A percentile compares a stretch with the other conserved stretches of the same genome.
These are phyloP conservation scores for Aphanoascus verrucosus DNA, from an alignment of 2,329 filamentous ascomycete genomes.

Conservation along the genomic window DNA sequence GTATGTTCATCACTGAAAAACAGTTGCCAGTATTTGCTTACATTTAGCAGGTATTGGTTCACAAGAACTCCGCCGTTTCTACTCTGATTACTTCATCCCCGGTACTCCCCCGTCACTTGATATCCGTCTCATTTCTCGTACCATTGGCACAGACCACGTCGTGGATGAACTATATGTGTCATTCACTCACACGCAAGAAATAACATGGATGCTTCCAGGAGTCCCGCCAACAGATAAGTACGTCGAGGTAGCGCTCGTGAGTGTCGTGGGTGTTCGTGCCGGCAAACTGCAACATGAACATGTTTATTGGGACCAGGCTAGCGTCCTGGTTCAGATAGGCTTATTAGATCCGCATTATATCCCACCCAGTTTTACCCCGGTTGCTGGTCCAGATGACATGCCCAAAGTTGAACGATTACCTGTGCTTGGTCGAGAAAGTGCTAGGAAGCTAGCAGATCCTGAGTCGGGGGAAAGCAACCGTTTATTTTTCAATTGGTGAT, in stretches of 20 bases:
- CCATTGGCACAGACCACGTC: slow-evolving; percentile 47
- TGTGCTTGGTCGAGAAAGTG: slow-evolving; percentile 28
- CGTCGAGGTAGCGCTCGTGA: slow-evolving; percentile 48
- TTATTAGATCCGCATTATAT: slow-evolving; percentile 46
- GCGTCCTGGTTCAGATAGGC: slow-evolving; percentile 49
- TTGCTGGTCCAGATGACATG: slow-evolving; percentile 9
- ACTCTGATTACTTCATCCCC: slow-evolving; percentile 46
- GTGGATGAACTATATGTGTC: slow-evolving; percentile 50
- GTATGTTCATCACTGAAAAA: slow-evolving; percentile 21
- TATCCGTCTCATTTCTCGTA: slow-evolving; percentile 47
- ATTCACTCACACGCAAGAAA: slow-evolving; percentile 46
- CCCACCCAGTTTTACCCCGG: slow-evolving; percentile 33
- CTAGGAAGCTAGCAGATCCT: slow-evolving; percentile 24
- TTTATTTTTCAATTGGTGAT: slow-evolving; percentile 3
- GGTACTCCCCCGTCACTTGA: slow-evolving; percentile 42
- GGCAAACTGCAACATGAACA: slow-evolving; percentile 45
- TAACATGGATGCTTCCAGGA: slow-evolving; percentile 51
- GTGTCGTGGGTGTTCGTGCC: slow-evolving; percentile 44
- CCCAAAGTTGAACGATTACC: slow-evolving; percentile 24
- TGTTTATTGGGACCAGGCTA: slow-evolving; percentile 54
- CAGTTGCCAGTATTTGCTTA: slow-evolving; percentile 3
- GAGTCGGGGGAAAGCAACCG: slow-evolving; percentile 17
- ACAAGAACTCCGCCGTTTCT: slow-evolving; percentile 41
- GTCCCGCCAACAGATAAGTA: slow-evolving; percentile 46
- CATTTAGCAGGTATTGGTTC: slow-evolving; percentile 29